A percentile compares a stretch with the other conserved stretches of the same genome.
Evolutionary conservation across 768 basidiomycete species (phyloP).

Genomic region (Psilocybe cubensis): DNA sequence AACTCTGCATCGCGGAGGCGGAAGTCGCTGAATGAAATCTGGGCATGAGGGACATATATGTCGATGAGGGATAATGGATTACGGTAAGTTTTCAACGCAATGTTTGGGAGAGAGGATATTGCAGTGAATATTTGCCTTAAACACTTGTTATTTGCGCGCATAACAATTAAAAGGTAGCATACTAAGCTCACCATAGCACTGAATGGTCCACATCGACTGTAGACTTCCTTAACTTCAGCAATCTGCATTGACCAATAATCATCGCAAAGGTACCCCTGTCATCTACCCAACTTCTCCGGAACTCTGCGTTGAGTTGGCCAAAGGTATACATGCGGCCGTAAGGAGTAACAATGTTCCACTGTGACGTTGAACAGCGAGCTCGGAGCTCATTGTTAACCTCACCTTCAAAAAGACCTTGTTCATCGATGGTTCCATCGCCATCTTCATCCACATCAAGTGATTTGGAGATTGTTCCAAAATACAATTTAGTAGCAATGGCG

Average conservation of each 20-base stretch:
- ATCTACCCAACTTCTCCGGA: slow-evolving; percentile 39
- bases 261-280: slow-evolving; percentile 43
- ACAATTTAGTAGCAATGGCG: slow-evolving; percentile 36
- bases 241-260: slow-evolving; percentile 38
- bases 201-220: not conserved
- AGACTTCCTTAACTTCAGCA: slow-evolving; percentile 25
- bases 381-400: slow-evolving; percentile 34
- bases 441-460: slow-evolving; percentile 7
- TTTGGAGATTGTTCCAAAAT: slow-evolving; percentile 26
- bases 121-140: slow-evolving; percentile 24
- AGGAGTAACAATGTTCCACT: slow-evolving; percentile 40
- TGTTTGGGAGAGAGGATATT: slow-evolving; percentile 31
- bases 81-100: slow-evolving; percentile 25
- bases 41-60: slow-evolving; percentile 26
- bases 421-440: slow-evolving; percentile 13
- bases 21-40: slow-evolving; percentile 46
- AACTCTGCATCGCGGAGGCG: slow-evolving; percentile 46
- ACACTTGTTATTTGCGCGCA: not conserved
- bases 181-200: not conserved
- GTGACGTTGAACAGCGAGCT: slow-evolving; percentile 28
- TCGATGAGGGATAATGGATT: slow-evolving; percentile 35
- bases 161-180: not conserved
- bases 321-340: slow-evolving; percentile 42
- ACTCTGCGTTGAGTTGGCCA: slow-evolving; percentile 36
- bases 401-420: slow-evolving; percentile 10